Percentiles rank a stretch among this genome's conserved stretches.
phyloP scores from a whole-genome alignment of 2,329 filamentous ascomycete genomes.

The Fusarium staphyleae region DNA sequence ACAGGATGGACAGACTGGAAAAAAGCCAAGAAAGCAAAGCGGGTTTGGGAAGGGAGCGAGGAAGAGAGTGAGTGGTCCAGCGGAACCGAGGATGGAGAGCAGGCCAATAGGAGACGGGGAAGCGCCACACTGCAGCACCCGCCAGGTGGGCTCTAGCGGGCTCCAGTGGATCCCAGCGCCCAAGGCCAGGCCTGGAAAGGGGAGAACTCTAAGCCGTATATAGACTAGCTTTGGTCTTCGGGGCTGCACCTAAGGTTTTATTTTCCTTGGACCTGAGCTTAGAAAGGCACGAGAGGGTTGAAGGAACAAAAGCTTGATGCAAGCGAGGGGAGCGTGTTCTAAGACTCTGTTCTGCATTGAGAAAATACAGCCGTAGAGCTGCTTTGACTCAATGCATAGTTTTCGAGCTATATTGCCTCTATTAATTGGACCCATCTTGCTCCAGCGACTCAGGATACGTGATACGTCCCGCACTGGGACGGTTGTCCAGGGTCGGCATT shows the following conservation, averaged over 20 bases:
- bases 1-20: constrained; percentile 31
- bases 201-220: constrained; percentile 26
- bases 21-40: constrained; percentile 34
- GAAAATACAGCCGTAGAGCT: no score
- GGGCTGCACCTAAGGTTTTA: constrained; percentile 15
- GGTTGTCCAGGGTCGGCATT: constrained; percentile 17
- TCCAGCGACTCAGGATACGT: not conserved
- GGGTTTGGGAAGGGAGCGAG: constrained; percentile 32
- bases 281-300: not conserved
- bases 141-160: constrained; percentile 18
- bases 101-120: constrained; percentile 35
- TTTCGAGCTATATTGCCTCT: no score
- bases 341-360: not conserved
- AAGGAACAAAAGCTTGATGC: constrained; percentile 11
- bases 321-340: not conserved
- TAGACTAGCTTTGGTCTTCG: constrained; percentile 10
- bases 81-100: constrained; percentile 17
- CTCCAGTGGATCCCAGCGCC: constrained; percentile 8
- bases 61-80: constrained; percentile 28
- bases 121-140: constrained; percentile 19
- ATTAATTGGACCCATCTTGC: not conserved
- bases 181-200: constrained; percentile 21
- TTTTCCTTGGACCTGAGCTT: constrained; percentile 16
- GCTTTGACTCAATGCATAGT: no score
- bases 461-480: not conserved